These are phyloP conservation scores for Lactarius quietus DNA, from an alignment of 768 basidiomycete species.

Conservation along the genomic window DNA sequence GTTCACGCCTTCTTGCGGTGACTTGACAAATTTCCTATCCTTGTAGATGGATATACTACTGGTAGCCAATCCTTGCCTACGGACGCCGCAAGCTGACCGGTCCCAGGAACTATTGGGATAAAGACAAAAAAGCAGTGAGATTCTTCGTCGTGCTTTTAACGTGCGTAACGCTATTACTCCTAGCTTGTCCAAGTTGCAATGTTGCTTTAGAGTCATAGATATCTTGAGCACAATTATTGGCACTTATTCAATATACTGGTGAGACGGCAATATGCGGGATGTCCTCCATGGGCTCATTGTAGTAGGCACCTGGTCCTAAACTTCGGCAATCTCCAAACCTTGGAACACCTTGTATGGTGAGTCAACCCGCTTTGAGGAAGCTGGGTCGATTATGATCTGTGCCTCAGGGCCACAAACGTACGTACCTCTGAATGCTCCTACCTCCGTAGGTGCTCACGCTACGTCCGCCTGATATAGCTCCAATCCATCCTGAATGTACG, in stretches of 20 bases:
- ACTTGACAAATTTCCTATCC: background rate
- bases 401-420: conserved; percentile 6
- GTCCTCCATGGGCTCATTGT: background rate
- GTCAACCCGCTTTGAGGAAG: conserved; percentile 15
- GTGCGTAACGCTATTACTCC: background rate
- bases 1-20: background rate
- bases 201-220: conserved; percentile 38
- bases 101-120: background rate
- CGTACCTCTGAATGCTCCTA: too few relatives aligned
- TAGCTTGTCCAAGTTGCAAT: too few relatives aligned
- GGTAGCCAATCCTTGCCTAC: background rate
- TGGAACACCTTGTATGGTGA: conserved; percentile 42
- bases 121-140: background rate
- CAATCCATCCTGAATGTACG: too few relatives aligned
- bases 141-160: background rate
- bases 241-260: conserved; percentile 47
- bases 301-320: conserved; percentile 47
- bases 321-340: conserved; percentile 38
- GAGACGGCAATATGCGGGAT: conserved; percentile 14
- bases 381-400: background rate
- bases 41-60: background rate
- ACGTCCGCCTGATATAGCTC: too few relatives aligned
- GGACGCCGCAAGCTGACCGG: background rate
- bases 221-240: conserved; percentile 43
- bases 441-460: too few relatives aligned